Evolutionary conservation across 306 rosid species (phyloP).

Genomic region (Cicer yamashitae): DNA sequence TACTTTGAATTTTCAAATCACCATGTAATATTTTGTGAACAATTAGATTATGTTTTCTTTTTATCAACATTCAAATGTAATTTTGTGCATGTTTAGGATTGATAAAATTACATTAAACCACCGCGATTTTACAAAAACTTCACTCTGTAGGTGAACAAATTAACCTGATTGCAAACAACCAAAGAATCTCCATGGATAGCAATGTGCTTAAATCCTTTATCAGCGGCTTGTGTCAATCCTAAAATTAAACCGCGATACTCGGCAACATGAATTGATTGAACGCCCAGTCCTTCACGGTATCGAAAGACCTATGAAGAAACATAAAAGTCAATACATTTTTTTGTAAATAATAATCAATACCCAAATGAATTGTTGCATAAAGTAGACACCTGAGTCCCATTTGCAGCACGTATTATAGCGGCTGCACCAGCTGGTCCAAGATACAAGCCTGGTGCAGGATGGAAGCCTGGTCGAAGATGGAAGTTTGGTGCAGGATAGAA

Average conservation of each 20-base stretch:
- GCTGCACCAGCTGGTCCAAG: background rate
- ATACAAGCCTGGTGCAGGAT: background rate
- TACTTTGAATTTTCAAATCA: background rate
- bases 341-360: background rate
- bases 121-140: too few relatives aligned
- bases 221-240: background rate
- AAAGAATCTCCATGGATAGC: background rate
- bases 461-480: too few relatives aligned
- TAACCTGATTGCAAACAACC: background rate
- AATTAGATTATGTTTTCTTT: background rate
- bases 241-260: background rate
- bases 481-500: too few relatives aligned
- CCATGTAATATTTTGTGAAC: background rate
- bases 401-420: background rate
- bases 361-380: background rate
- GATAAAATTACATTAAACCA: too few relatives aligned
- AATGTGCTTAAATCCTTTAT: background rate
- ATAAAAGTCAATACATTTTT: background rate
- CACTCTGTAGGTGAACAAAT: too few relatives aligned
- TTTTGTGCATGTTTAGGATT: background rate
- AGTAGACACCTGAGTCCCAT: background rate
- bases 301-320: background rate
- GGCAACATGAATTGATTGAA: background rate
- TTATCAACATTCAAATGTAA: background rate
- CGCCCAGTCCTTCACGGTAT: background rate